Base-by-base conservation (phyloP, 2,329 filamentous ascomycete species). In the Endothia cerciana region DNA sequence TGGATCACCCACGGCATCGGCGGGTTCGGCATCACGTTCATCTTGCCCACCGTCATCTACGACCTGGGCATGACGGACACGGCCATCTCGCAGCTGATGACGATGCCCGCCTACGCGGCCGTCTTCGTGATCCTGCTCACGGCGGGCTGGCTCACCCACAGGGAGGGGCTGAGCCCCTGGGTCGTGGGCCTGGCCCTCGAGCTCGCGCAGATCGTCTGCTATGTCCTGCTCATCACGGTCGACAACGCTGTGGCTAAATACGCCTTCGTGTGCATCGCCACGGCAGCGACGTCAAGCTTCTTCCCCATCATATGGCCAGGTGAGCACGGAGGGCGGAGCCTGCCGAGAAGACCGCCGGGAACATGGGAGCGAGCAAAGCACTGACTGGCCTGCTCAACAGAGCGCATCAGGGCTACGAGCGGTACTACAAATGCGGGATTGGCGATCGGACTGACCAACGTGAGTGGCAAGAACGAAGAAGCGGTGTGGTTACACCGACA, bases 281-380 rank as follows among this genome's bases (percentile, higher is more conserved):
- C 76, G 2, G 75, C 77, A 0, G 77, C 75, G 5, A 77, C 76
- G 0, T 75, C 77, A 36, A 76, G 74, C 8, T 78, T 80, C 64
- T 77, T 77, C 64, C 74, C 78, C 1, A 76, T 79, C 55, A 71
- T 80, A 8, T 80, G 77, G 77, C 78, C 77, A 8, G 72, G 69
- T 72, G 63, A 68, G 68, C 55, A n/a, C 10, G 15, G 41, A 13
- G 6, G 38, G 38, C 11, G 11, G 38, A 45, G n/a, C 17, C 19
- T 45, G 41, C 41, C 41, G 19, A 19, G 41, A 2, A 19, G 41
- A 19, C 43, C 3, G 43, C 43, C n/a, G 11, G n/a, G n/a, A n/a
- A n/a, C n/a, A n/a, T n/a, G n/a, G n/a, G n/a, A n/a, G n/a, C n/a
- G n/a, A n/a, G n/a, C n/a, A n/a, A n/a, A n/a, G n/a, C n/a, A n/a